Evolutionary conservation across 139 green algal genomes (phyloP).

Genomic region (Chloropicon primus): DNA sequence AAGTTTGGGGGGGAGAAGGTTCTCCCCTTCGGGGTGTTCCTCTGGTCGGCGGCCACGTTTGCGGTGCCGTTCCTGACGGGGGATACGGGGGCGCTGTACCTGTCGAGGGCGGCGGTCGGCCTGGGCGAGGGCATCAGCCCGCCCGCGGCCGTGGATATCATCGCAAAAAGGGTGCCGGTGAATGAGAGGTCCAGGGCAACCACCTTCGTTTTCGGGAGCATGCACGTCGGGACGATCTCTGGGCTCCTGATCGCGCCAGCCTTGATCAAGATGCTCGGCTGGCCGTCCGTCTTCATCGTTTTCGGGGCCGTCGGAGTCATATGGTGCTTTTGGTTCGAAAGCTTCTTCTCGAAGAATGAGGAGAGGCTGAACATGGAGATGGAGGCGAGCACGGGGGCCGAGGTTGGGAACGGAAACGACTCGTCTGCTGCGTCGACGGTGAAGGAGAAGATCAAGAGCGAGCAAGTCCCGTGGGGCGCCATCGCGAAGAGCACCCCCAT

Average conservation of each 20-base stretch:
- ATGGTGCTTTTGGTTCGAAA: not conserved
- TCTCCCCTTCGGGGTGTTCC: conserved; percentile 8
- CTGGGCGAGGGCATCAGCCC: conserved; percentile 12
- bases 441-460: not conserved
- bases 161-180: conserved; percentile 8
- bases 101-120: not conserved
- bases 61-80: not conserved
- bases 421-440: not conserved
- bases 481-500: not conserved
- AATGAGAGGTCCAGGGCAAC: not conserved
- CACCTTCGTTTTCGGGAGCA: not conserved
- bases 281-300: conserved; percentile 3
- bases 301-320: conserved; percentile 10
- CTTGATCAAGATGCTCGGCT: not conserved
- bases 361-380: not conserved
- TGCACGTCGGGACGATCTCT: conserved; percentile 2
- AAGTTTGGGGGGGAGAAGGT: conserved; percentile 10
- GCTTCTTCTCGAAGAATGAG: not conserved
- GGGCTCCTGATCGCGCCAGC: not conserved
- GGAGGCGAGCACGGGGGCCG: not conserved
- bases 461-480: not conserved
- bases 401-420: not conserved
- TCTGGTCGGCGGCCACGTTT: not conserved
- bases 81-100: not conserved
- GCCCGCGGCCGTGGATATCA: conserved; percentile 4